Evolutionary conservation across 2,329 filamentous ascomycete species (phyloP).

Genomic region (Fusarium nanum): DNA sequence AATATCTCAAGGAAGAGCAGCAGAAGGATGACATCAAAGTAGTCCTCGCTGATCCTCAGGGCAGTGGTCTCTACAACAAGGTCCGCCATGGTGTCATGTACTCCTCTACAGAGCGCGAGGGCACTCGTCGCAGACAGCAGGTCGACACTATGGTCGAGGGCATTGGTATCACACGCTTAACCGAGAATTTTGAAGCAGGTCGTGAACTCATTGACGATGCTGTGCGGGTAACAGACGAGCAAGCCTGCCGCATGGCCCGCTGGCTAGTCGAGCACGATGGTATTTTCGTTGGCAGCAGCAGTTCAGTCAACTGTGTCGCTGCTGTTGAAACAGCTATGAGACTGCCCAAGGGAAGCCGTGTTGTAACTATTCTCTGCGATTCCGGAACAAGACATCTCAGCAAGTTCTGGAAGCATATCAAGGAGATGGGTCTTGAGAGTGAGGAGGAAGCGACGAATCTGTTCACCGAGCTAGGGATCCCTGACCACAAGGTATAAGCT

Average conservation of each 20-base stretch:
- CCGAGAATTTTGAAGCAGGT: constrained; percentile 90
- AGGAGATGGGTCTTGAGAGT: constrained; percentile 71
- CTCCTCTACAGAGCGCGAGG: constrained; percentile 86
- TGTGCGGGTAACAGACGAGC: constrained; percentile 85
- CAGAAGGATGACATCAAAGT: constrained; percentile 72
- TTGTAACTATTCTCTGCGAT: constrained; percentile 89
- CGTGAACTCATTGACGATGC: constrained; percentile 90
- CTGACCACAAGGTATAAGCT: constrained; percentile 24
- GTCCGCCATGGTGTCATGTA: constrained; percentile 97
- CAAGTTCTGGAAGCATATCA: constrained; percentile 85
- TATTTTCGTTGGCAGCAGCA: constrained; percentile 93
- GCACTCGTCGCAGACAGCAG: constrained; percentile 87
- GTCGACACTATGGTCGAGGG: constrained; percentile 97
- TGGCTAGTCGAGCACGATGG: constrained; percentile 97
- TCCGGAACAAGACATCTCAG: constrained; percentile 84
- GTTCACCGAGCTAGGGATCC: constrained; percentile 62
- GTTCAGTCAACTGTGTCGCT: constrained; percentile 94
- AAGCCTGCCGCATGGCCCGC: constrained; percentile 92
- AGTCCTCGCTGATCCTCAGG: constrained; percentile 92
- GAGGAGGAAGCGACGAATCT: constrained; percentile 59
- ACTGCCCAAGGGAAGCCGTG: constrained; percentile 69
- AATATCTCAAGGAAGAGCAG: constrained; percentile 79
- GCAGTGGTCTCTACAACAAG: constrained; percentile 92
- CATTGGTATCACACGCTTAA: constrained; percentile 94
- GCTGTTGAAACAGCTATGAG: constrained; percentile 75